Conservation (phyloP, 768 basidiomycete genomes). For the Mycena alexandri region DNA sequence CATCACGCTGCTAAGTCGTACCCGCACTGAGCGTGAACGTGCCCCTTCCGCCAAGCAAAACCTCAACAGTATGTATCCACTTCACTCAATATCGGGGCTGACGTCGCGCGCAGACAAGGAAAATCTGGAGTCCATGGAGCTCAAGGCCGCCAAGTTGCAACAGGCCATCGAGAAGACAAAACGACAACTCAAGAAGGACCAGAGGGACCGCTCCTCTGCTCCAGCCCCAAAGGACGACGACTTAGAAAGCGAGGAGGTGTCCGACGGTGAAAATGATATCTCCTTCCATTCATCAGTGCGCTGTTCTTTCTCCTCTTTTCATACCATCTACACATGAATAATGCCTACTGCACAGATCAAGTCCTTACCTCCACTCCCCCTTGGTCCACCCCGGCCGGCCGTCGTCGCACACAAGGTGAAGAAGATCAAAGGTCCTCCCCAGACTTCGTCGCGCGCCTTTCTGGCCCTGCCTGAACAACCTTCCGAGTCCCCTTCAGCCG, state of each 20-base stretch:
- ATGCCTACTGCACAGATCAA: neutral
- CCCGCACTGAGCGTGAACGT: neutral
- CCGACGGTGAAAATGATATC: too few species aligned
- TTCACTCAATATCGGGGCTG: too few species aligned
- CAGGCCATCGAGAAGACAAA: neutral
- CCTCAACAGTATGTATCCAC: too few species aligned
- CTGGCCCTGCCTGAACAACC: neutral
- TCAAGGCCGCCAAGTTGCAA: neutral
- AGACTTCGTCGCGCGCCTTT: neutral
- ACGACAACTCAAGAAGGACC: neutral
- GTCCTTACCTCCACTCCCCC: neutral
- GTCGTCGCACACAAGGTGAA: neutral
- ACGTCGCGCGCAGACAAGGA: neutral
- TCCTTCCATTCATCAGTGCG: neutral
- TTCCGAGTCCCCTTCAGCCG: neutral
- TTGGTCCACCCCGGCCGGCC: neutral
- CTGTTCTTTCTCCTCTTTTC: too few species aligned
- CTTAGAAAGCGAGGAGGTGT: neutral
- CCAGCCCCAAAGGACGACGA: neutral
- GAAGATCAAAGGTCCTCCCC: neutral
- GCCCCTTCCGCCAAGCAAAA: neutral
- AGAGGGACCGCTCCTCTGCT: neutral
- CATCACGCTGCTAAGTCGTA: too few species aligned
- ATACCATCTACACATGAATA: too few species aligned
- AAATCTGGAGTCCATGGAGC: neutral